phyloP scores from a whole-genome alignment of 2,329 filamentous ascomycete genomes.

The Neoarthrinium moseri region DNA sequence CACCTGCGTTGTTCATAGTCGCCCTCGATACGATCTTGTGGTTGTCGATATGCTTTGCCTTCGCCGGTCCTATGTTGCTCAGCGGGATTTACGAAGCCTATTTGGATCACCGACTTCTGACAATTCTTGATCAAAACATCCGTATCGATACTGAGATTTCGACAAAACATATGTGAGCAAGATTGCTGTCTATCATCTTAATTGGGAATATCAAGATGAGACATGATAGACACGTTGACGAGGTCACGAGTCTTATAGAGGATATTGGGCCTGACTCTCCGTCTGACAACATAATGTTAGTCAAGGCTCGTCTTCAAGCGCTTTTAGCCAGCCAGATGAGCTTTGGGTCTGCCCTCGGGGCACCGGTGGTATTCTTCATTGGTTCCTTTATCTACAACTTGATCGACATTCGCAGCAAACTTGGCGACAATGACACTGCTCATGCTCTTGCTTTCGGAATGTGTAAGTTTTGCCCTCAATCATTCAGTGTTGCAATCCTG shows the following conservation, averaged over 20 bases:
- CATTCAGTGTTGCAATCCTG: not conserved
- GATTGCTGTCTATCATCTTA: constrained; percentile 26
- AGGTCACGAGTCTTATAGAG: constrained; percentile 19
- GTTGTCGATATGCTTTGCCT: constrained; percentile 9
- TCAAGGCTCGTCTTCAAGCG: no score
- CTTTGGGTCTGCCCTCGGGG: constrained; percentile 28
- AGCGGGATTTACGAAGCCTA: constrained; percentile 28
- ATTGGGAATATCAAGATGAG: constrained; percentile 28
- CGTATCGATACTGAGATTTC: constrained; percentile 10
- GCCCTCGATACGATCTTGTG: constrained; percentile 4
- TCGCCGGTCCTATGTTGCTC: constrained; percentile 7
- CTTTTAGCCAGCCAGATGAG: constrained; percentile 26
- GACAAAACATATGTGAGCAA: constrained; percentile 19
- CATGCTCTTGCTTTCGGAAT: constrained; percentile 31
- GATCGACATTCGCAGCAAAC: constrained; percentile 22
- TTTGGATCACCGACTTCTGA: constrained; percentile 26
- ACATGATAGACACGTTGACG: not conserved
- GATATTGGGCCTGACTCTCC: constrained; percentile 26
- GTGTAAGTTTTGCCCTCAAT: constrained; percentile 22
- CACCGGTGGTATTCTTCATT: constrained; percentile 28
- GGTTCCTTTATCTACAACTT: constrained; percentile 29
- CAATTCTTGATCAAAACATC: constrained; percentile 21
- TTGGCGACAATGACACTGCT: constrained; percentile 28
- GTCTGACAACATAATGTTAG: constrained; percentile 22
- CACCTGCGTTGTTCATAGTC: constrained; percentile 5